Percentiles rank a stretch among this genome's conserved stretches.
Conservation (phyloP, 371 early-diverging fungal genomes). For the Mortierella sp. region DNA sequence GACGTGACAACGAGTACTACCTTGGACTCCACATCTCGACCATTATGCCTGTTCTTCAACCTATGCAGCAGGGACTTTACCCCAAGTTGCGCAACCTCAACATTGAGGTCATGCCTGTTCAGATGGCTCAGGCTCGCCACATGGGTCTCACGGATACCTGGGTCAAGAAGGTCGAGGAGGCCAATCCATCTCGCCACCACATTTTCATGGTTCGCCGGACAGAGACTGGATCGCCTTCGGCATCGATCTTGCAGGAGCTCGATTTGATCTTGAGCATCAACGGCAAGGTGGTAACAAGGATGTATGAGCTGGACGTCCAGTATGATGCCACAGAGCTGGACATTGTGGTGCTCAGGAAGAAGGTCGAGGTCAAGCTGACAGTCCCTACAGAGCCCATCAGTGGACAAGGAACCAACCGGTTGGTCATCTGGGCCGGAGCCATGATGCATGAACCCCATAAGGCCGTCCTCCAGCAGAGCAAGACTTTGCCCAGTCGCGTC, state of each 20-base stretch:
- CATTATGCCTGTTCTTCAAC: conserved; percentile 67
- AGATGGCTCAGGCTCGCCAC: conserved; percentile 82
- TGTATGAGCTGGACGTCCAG: conserved; percentile 78
- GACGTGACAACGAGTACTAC: conserved; percentile 84
- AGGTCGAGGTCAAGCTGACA: conserved; percentile 73
- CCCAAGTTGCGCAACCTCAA: conserved; percentile 73
- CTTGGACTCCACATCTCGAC: conserved; percentile 78
- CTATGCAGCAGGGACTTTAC: conserved; percentile 61
- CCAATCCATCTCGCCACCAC: conserved; percentile 79
- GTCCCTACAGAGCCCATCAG: conserved; percentile 74
- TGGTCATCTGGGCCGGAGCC: conserved; percentile 84
- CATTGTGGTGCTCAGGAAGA: conserved; percentile 77
- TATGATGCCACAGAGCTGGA: conserved; percentile 69
- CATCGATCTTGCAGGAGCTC: conserved; percentile 76
- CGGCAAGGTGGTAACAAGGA: conserved; percentile 77
- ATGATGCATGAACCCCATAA: conserved; percentile 86
- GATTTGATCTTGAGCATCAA: conserved; percentile 83
- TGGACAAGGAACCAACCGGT: conserved; percentile 75
- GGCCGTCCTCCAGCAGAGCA: conserved; percentile 85
- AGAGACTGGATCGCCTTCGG: conserved; percentile 76
- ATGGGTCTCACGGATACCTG: conserved; percentile 86
- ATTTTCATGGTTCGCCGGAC: conserved; percentile 80
- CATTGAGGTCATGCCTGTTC: conserved; percentile 80
- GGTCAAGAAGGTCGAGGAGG: conserved; percentile 78
- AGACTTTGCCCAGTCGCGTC: conserved; percentile 76